Percentiles rank a stretch among this genome's conserved stretches.
Evolutionary conservation across 75 land plant genomes (phyloP).

Genomic region (Pinus taeda): DNA sequence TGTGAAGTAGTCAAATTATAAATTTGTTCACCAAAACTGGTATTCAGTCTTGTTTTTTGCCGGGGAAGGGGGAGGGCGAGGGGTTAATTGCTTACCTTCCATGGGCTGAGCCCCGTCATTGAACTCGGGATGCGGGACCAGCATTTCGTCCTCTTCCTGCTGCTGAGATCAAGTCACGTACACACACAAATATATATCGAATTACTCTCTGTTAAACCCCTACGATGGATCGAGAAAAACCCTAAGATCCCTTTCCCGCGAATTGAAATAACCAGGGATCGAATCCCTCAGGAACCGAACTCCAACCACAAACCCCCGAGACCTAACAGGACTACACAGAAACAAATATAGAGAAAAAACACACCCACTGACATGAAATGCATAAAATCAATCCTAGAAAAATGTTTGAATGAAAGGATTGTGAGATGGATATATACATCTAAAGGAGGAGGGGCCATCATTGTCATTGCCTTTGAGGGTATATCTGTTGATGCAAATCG

Average conservation of each 20-base stretch:
- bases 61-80: too few species aligned
- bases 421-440: constrained; percentile 30
- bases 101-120: constrained; percentile 82
- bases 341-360: background rate
- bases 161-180: constrained; percentile 19
- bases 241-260: background rate
- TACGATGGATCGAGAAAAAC: background rate
- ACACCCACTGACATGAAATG: background rate
- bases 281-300: background rate
- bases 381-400: background rate
- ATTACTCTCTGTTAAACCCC: background rate
- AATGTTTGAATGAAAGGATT: constrained; percentile 2
- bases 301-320: background rate
- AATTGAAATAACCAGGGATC: background rate
- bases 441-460: constrained; percentile 55
- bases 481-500: background rate
- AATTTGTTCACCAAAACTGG: too few species aligned
- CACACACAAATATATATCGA: constrained; percentile 3
- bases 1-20: too few species aligned
- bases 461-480: constrained; percentile 34
- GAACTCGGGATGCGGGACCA: constrained; percentile 80
- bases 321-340: background rate
- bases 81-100: constrained; percentile 60
- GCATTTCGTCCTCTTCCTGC: constrained; percentile 96
- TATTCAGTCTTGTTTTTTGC: too few species aligned